Evolutionary conservation across 2,329 filamentous ascomycete species (phyloP).

Genomic region (Arthrobotrys megalospora): DNA sequence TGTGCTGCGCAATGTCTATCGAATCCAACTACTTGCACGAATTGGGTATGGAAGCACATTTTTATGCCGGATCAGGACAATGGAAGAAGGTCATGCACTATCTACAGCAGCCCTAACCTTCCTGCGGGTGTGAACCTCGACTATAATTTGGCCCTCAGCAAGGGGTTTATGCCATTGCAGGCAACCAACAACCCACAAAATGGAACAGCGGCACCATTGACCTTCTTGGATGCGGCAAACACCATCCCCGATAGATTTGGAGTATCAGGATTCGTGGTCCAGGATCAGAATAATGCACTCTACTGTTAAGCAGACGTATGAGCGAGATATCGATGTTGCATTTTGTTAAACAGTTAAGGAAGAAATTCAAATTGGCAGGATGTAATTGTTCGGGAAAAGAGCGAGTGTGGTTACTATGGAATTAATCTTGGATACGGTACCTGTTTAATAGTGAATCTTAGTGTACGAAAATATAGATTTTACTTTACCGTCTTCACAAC

Average conservation of each 20-base stretch:
- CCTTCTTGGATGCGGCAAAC: background rate
- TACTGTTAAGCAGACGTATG: background rate
- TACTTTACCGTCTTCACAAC: too few relatives aligned
- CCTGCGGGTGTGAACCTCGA: background rate
- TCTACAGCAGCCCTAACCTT: constrained; percentile 1
- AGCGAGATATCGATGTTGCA: too few relatives aligned
- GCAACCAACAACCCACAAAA: background rate
- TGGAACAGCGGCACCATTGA: background rate
- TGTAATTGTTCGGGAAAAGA: too few relatives aligned
- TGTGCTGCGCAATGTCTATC: background rate
- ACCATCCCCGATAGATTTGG: background rate
- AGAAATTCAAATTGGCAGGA: too few relatives aligned
- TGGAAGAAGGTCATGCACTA: background rate
- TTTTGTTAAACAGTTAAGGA: too few relatives aligned
- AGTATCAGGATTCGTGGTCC: background rate
- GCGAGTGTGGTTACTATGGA: too few relatives aligned
- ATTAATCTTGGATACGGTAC: too few relatives aligned
- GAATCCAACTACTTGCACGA: background rate
- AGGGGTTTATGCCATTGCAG: background rate
- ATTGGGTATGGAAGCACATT: constrained; percentile 1
- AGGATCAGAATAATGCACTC: background rate
- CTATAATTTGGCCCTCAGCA: background rate
- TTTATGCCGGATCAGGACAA: background rate
- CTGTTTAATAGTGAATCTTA: too few relatives aligned
- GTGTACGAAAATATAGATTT: too few relatives aligned